phyloP scores from a whole-genome alignment of 75 land plant genomes.

The Chamaecyparis obtusa region DNA sequence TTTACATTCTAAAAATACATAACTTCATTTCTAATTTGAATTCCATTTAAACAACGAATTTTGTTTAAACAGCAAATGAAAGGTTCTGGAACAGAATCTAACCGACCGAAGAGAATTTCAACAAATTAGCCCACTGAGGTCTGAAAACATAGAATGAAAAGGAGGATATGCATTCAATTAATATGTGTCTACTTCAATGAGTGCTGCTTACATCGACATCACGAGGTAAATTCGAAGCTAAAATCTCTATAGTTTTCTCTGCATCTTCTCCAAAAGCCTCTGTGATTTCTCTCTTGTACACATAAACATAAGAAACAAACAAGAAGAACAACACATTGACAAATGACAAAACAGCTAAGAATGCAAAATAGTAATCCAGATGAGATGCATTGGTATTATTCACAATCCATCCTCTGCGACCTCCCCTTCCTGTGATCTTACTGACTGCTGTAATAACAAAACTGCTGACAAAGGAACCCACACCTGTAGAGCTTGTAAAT shows the following conservation, averaged over 20 bases:
- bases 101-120: no score
- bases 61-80: no score
- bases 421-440: slow-evolving; percentile 21
- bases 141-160: no score
- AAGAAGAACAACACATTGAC: slow-evolving; percentile 49
- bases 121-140: no score
- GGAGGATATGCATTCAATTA: no score
- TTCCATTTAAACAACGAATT: no score
- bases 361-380: slow-evolving; percentile 72
- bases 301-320: slow-evolving; percentile 43
- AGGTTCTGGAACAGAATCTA: no score
- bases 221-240: background rate
- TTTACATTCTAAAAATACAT: no score
- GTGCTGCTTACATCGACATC: background rate
- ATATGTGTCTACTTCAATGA: no score
- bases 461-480: slow-evolving; percentile 59
- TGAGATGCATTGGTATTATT: slow-evolving; percentile 74
- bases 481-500: slow-evolving; percentile 32
- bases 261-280: background rate
- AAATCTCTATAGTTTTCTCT: background rate
- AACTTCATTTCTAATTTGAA: no score
- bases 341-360: slow-evolving; percentile 45
- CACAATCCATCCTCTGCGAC: slow-evolving; percentile 50
- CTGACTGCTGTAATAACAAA: slow-evolving; percentile 55
- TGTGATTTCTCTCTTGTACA: slow-evolving; percentile 40